These are phyloP conservation scores for Sanghuangporus baumii DNA, from an alignment of 1,284 basidiomycete species.

Conservation along the genomic window DNA sequence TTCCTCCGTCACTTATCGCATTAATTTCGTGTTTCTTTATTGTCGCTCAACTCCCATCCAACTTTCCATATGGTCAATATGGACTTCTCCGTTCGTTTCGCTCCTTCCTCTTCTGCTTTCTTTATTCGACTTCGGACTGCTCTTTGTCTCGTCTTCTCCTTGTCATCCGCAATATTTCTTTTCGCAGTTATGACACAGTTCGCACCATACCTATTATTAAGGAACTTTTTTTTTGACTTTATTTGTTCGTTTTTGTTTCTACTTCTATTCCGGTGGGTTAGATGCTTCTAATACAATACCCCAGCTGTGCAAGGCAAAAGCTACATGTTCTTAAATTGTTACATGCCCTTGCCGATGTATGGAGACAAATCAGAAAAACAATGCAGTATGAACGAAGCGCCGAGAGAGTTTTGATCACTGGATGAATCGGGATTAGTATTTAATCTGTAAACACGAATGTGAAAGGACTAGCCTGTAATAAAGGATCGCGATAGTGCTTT, in stretches of 20 bases:
- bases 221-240: neutral
- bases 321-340: neutral
- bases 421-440: neutral
- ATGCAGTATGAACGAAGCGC: neutral
- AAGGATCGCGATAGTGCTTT: conserved; percentile 74
- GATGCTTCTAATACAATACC: conserved; percentile 14
- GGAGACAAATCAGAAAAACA: neutral
- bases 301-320: conserved; percentile 1
- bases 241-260: neutral
- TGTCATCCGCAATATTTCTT: neutral
- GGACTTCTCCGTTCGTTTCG: neutral
- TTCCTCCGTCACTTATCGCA: conserved; percentile 7
- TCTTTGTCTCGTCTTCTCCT: neutral
- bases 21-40: neutral
- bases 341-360: conserved; percentile 4
- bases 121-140: neutral
- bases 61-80: neutral
- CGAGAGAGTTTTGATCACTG: conserved; percentile 1
- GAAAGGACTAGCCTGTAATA: conserved; percentile 17
- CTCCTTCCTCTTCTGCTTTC: neutral
- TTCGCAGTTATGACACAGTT: neutral
- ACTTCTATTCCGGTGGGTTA: neutral
- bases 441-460: neutral
- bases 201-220: neutral
- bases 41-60: conserved; percentile 1